phyloP scores from a whole-genome alignment of 2,329 filamentous ascomycete genomes.

The Aphanoascus verrucosus region DNA sequence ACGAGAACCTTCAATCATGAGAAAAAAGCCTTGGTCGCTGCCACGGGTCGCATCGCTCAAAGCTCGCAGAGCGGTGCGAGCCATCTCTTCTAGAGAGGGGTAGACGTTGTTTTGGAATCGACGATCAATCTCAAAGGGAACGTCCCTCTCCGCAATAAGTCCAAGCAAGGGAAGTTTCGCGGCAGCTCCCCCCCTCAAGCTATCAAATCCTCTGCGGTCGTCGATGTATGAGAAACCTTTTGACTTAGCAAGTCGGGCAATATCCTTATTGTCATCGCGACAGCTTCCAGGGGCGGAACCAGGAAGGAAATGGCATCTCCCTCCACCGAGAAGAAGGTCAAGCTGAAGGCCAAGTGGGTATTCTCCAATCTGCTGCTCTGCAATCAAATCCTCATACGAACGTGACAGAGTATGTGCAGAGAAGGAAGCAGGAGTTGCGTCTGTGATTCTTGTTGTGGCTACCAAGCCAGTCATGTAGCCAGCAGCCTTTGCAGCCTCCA shows the following conservation, averaged over 20 bases:
- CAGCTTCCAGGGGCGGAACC: slow-evolving; percentile 75
- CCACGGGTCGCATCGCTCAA: slow-evolving; percentile 71
- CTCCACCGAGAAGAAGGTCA: slow-evolving; percentile 86
- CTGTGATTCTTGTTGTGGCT: slow-evolving; percentile 87
- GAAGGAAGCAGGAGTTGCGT: slow-evolving; percentile 93
- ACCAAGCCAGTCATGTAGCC: slow-evolving; percentile 91
- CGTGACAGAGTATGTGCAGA: slow-evolving; percentile 77
- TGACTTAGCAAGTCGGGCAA: slow-evolving; percentile 60
- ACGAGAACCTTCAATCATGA: slow-evolving; percentile 95
- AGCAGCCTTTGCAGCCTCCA: slow-evolving; percentile 85
- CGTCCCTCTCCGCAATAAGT: slow-evolving; percentile 68
- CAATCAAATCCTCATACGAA: slow-evolving; percentile 77
- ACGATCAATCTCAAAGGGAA: slow-evolving; percentile 90
- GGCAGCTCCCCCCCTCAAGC: slow-evolving; percentile 53
- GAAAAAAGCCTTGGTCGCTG: slow-evolving; percentile 87
- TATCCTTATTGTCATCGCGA: slow-evolving; percentile 64
- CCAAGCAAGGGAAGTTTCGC: slow-evolving; percentile 74
- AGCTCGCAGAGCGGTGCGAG: slow-evolving; percentile 65
- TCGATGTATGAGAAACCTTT: slow-evolving; percentile 73
- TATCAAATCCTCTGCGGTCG: slow-evolving; percentile 63
- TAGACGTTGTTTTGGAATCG: slow-evolving; percentile 66
- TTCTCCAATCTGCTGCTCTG: slow-evolving; percentile 80
- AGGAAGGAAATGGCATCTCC: slow-evolving; percentile 82
- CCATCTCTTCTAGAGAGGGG: slow-evolving; percentile 86
- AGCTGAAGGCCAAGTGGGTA: slow-evolving; percentile 78